Base-by-base conservation (phyloP, 2,329 filamentous ascomycete species). In the Fusarium austroafricanum region DNA sequence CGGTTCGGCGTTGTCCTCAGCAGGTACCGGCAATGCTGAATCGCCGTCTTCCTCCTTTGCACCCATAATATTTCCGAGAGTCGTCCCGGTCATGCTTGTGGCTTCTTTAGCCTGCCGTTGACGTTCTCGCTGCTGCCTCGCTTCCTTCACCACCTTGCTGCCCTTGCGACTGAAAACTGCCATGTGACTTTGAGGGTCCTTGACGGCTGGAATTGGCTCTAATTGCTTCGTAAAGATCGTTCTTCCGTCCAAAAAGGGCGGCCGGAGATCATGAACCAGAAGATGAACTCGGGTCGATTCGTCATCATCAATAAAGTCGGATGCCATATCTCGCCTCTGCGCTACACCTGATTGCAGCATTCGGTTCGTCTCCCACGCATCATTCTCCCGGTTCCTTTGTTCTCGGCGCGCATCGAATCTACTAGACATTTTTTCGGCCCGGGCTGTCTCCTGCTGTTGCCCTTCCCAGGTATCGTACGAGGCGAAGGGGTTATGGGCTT, bases 361-460 rank as follows among this genome's bases (percentile, higher is more conserved):
- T 61, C 96, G 92, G 78, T 99, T 99, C 17, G 95, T 96, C 79
- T 99, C 96, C 96, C 96, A 99, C 0, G 94, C 95, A 79, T 99
- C 96, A 42, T 96, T 94, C 76, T 99, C 96, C 76, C 92, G 94
- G 78, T 97, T 93, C 73, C 94, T 92, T 79, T 97, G 93, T 59
- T 93, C 85, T 63, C 90, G 90, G 50, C 92, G 87, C 43, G 91
- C 91, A 54, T 83, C 87, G 73, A 84, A 87, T 73, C 87, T 90
- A 52, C 86, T 90, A 7, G 89, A 85, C 82, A 96, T 96, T 84
- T 93, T 96, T 79, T 96, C 92, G 10, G 89, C 84, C 77, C 94
- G 81, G 15, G 89, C 90, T 17, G 86, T 86, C 78, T 97, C 93
- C 76, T 96, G 92, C 75, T 93, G 88, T 76, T 92, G 89, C 38